These are phyloP conservation scores for Tolypocladium amazonense DNA, from an alignment of 2,329 filamentous ascomycete species.

Conservation along the genomic window DNA sequence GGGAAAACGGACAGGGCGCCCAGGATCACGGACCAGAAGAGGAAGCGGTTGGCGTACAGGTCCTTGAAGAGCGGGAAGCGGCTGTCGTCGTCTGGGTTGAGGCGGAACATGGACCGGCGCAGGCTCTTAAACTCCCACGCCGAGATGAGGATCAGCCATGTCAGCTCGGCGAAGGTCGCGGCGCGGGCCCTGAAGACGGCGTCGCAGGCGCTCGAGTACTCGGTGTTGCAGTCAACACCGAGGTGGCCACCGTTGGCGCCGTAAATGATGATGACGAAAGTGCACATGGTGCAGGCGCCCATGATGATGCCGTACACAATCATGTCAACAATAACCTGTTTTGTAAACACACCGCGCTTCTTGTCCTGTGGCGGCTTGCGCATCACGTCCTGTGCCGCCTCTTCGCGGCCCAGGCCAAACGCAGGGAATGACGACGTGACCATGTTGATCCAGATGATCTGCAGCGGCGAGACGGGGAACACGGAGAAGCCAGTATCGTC, in stretches of 20 bases:
- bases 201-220: constrained; percentile 42
- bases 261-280: constrained; percentile 56
- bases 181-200: constrained; percentile 61
- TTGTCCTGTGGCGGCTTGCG: constrained; percentile 65
- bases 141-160: constrained; percentile 62
- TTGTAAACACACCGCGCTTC: constrained; percentile 61
- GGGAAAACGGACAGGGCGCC: constrained; percentile 54
- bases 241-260: constrained; percentile 45
- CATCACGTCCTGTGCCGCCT: constrained; percentile 68
- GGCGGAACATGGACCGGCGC: constrained; percentile 59
- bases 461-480: constrained; percentile 74
- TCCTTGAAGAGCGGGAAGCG: constrained; percentile 48
- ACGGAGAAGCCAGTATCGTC: constrained; percentile 63
- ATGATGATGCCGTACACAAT: constrained; percentile 70
- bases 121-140: constrained; percentile 73
- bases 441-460: constrained; percentile 94
- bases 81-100: constrained; percentile 42
- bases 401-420: constrained; percentile 76
- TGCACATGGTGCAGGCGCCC: constrained; percentile 54
- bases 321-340: constrained; percentile 70
- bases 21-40: constrained; percentile 55
- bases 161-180: constrained; percentile 62
- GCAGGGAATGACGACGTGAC: constrained; percentile 79
- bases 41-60: constrained; percentile 58
- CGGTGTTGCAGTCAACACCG: constrained; percentile 52